Conservation (phyloP, 2,329 filamentous ascomycete species). For the Penicillium vulpinum region DNA sequence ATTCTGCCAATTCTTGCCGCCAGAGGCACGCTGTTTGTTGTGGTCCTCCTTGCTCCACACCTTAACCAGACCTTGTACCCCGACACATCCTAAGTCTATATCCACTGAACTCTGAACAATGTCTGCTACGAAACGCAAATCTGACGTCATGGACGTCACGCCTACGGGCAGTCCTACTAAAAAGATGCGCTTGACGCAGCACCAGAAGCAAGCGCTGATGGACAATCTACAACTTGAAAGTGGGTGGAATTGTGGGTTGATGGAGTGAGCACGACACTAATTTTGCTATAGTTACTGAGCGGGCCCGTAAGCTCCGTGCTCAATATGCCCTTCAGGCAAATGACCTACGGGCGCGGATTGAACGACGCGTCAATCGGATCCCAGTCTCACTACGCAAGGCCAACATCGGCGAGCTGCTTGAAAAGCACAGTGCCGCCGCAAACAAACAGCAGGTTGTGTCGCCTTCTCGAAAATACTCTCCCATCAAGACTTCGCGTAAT, state of each 20-base stretch:
- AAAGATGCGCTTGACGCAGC: slow-evolving; percentile 61
- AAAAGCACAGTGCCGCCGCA: slow-evolving; percentile 46
- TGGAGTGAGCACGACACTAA: slow-evolving; percentile 7
- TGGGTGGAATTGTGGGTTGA: slow-evolving; percentile 48
- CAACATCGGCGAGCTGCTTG: slow-evolving; percentile 77
- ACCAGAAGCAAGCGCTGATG: slow-evolving; percentile 82
- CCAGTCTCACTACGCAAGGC: slow-evolving; percentile 74
- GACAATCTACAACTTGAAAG: slow-evolving; percentile 88
- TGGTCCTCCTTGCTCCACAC: slow-evolving; percentile 20
- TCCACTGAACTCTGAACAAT: slow-evolving; percentile 27
- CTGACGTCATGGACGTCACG: slow-evolving; percentile 34
- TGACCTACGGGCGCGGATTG: slow-evolving; percentile 79
- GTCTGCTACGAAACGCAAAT: slow-evolving; percentile 45
- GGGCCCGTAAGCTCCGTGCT: slow-evolving; percentile 80
- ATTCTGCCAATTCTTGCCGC: slow-evolving; percentile 25
- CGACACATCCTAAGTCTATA: slow-evolving; percentile 3
- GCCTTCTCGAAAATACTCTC: slow-evolving; percentile 34
- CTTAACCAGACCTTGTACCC: slow-evolving; percentile 13
- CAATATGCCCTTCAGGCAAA: slow-evolving; percentile 88
- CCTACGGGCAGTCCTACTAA: slow-evolving; percentile 61
- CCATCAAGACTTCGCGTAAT: slow-evolving; percentile 31
- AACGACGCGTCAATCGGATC: slow-evolving; percentile 91
- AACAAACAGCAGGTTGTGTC: slow-evolving; percentile 31
- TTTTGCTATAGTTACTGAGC: slow-evolving; percentile 69
- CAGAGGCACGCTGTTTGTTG: slow-evolving; percentile 25